These are phyloP conservation scores for Omphalea diandra DNA, from an alignment of 441 rosid genomes.

Conservation along the genomic window DNA sequence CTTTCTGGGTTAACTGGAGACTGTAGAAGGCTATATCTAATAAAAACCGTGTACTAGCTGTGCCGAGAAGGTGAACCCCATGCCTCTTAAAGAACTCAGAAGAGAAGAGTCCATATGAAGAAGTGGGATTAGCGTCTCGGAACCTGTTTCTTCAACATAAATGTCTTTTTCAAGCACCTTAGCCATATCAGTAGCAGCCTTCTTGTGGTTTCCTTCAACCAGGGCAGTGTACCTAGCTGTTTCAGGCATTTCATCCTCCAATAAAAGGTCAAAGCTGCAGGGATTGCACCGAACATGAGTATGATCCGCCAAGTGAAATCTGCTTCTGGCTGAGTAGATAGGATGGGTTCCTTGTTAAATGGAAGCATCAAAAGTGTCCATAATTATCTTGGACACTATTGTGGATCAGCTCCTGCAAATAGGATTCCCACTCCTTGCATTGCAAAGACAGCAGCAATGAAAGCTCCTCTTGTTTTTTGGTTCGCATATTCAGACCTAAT, in stretches of 20 bases:
- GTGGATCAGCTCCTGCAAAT: constrained; percentile 44
- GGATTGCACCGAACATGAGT: constrained; percentile 56
- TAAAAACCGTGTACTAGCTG: constrained; percentile 48
- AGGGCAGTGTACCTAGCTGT: constrained; percentile 63
- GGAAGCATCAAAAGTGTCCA: constrained; percentile 31
- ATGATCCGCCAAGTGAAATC: constrained; percentile 52
- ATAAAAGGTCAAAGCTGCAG: constrained; percentile 51
- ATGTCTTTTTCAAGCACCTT: constrained; percentile 42
- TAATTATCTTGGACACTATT: constrained; percentile 40
- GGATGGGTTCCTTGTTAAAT: constrained; percentile 20
- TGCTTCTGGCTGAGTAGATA: constrained; percentile 44
- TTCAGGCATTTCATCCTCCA: constrained; percentile 69
- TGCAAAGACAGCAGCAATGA: constrained; percentile 60
- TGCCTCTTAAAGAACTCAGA: constrained; percentile 36
- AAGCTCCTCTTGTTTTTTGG: constrained; percentile 56
- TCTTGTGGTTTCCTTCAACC: constrained; percentile 46
- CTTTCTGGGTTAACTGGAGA: constrained; percentile 45
- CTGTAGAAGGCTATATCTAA: constrained; percentile 49
- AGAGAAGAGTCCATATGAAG: constrained; percentile 35
- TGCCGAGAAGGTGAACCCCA: constrained; percentile 48
- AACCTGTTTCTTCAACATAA: neutral
- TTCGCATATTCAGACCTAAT: constrained; percentile 64
- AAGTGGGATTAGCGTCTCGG: constrained; percentile 4
- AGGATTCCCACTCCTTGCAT: constrained; percentile 66
- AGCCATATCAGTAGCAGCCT: constrained; percentile 61